Base-by-base conservation (phyloP, 2,329 filamentous ascomycete genomes). In the Pseudogymnoascus sp. region DNA sequence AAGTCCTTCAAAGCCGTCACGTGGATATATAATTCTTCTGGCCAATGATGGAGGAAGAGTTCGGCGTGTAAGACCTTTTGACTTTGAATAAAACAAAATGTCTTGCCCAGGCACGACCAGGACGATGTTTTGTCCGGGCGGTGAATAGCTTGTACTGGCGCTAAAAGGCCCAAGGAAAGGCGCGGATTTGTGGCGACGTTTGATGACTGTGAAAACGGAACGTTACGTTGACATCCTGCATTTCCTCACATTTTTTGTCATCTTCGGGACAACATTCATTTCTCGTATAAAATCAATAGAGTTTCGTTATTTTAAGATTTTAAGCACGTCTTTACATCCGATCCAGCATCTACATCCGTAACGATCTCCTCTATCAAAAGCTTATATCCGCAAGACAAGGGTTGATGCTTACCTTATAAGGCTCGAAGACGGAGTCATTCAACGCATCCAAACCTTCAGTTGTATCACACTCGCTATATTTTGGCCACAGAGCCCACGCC, bases 141-240 rank as follows among this genome's bases (percentile, higher is more conserved):
- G 47, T 53, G 47, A 35, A 53, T 53, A 6, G 5, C n/a, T 53
- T 35, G 47, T 20, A 14, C 9, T 53, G 47, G 11, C 43, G 47
- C 47, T 35, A 53, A 53, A 35, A 22, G 28, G 47, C 47, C 12
- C 47, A 30, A 15, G n/a, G 47, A 35, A 18, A 35, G 47, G 47
- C 28, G 28, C 28, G 11, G 18, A 18, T 53, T 53, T 33, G 47
- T 53, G 47, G 47, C 47, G 15, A 50, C 25, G 43, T 50, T 50
- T 50, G 25, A 50, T 50, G 43, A 53, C 47, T 20, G 47, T 33
- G n/a, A 28, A 53, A 53, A 53, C 47, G 47, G 28, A 53, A 53
- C 47, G 47, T 53, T 53, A 53, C 47, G 28, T 53, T 35, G 9
- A 33, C 47, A 53, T 33, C 9, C 47, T 53, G 28, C 47, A 33